phyloP scores from a whole-genome alignment of 352 stramenopile species.

The Halophytophthora polymorphica region DNA sequence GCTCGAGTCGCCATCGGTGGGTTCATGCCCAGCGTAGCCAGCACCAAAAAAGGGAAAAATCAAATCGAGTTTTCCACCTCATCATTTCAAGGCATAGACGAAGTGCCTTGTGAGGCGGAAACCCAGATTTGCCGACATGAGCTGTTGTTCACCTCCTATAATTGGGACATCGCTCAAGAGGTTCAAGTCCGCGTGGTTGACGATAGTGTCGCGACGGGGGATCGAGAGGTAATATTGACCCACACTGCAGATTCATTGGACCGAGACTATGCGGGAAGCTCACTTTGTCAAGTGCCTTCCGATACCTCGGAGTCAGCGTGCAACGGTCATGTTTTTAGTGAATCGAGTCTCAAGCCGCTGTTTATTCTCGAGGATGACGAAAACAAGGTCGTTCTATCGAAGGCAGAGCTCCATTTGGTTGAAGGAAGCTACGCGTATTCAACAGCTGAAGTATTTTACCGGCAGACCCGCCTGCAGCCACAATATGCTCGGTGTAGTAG shows the following conservation, averaged over 20 bases:
- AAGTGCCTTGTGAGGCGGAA: slow-evolving; percentile 25
- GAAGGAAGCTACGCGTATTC: slow-evolving; percentile 58
- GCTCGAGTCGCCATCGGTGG: slow-evolving; percentile 43
- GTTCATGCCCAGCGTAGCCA: slow-evolving; percentile 48
- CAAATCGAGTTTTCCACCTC: slow-evolving; percentile 37
- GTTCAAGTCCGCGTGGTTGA: slow-evolving; percentile 41
- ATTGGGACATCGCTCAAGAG: slow-evolving; percentile 38
- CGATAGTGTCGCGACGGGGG: slow-evolving; percentile 50
- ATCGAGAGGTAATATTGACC: slow-evolving; percentile 43
- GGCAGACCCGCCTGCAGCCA: slow-evolving; percentile 19
- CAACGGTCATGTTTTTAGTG: slow-evolving; percentile 37
- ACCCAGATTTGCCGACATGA: slow-evolving; percentile 54
- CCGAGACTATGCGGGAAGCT: slow-evolving; percentile 35
- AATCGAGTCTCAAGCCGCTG: slow-evolving; percentile 47
- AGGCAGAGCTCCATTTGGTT: slow-evolving; percentile 30
- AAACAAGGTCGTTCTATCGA: slow-evolving; percentile 54
- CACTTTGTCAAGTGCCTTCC: slow-evolving; percentile 16
- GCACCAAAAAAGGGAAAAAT: slow-evolving; percentile 29
- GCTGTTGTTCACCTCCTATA: slow-evolving; percentile 52
- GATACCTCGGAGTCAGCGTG: slow-evolving; percentile 14
- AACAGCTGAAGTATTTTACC: slow-evolving; percentile 29
- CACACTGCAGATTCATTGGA: slow-evolving; percentile 49
- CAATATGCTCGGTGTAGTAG: slow-evolving; percentile 33
- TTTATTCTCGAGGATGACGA: slow-evolving; percentile 62
- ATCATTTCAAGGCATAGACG: slow-evolving; percentile 15